Percentiles rank a stretch among this genome's conserved stretches.
These are phyloP conservation scores for Ophiostoma tasmaniense DNA, from an alignment of 2,329 filamentous ascomycete species.

Conservation along the genomic window DNA sequence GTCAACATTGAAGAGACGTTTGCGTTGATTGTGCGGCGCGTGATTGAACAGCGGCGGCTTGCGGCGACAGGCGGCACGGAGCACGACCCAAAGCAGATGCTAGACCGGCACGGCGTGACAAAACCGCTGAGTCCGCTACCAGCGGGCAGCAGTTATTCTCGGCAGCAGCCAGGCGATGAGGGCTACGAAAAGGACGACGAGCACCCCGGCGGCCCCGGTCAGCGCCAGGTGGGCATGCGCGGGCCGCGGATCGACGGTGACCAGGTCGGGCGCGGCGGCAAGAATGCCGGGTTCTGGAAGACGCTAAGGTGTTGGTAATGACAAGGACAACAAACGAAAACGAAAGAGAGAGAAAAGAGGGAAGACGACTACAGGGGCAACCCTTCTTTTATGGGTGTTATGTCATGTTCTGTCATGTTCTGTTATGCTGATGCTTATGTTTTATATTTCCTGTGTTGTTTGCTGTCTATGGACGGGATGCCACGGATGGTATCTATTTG, in stretches of 20 bases:
- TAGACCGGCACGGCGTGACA: conserved; percentile 46
- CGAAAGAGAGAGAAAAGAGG: not conserved
- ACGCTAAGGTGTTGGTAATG: conserved; percentile 47
- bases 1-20: conserved; percentile 89
- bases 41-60: conserved; percentile 47
- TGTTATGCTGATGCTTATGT: not conserved
- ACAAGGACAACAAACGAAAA: not conserved
- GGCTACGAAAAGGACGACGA: conserved; percentile 15
- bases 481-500: not conserved
- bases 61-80: conserved; percentile 41
- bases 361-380: not conserved
- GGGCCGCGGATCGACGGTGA: conserved; percentile 38
- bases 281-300: conserved; percentile 44
- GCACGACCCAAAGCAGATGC: conserved; percentile 34
- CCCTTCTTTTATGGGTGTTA: not conserved
- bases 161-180: conserved; percentile 11
- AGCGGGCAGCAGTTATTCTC: conserved; percentile 15
- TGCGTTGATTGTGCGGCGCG: conserved; percentile 56
- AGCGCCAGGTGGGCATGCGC: conserved; percentile 35
- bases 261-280: conserved; percentile 33
- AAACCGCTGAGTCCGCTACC: conserved; percentile 50
- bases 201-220: not conserved
- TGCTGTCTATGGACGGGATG: not conserved
- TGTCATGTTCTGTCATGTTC: not conserved
- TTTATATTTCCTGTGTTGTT: not conserved